phyloP scores from a whole-genome alignment of 768 basidiomycete genomes.

The Tylopilus vinaceipallidus region DNA sequence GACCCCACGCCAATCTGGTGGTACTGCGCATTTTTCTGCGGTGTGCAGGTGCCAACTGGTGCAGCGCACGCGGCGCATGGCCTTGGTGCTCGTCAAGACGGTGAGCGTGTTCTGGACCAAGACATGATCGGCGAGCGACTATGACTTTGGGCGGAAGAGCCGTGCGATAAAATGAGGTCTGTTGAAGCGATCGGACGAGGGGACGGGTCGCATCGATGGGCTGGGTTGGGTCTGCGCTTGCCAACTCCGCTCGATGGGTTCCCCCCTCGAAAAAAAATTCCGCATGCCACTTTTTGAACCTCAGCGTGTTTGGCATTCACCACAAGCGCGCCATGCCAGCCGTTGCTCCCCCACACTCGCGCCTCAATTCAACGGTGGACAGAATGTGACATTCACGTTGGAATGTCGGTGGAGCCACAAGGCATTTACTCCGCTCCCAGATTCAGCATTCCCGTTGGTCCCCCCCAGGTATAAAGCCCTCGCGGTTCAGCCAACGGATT shows the following conservation, averaged over 20 bases:
- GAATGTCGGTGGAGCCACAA: slow-evolving; percentile 6
- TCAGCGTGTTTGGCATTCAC: too few relatives aligned
- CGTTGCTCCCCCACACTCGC: too few relatives aligned
- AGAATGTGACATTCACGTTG: too few relatives aligned
- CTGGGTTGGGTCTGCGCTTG: slow-evolving; percentile 3
- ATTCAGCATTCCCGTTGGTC: neutral
- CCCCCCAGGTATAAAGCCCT: slow-evolving; percentile 14
- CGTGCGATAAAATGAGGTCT: slow-evolving; percentile 6
- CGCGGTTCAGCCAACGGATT: neutral
- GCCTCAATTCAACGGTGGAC: too few relatives aligned
- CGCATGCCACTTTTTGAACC: slow-evolving; percentile 13
- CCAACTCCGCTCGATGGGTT: slow-evolving; percentile 21
- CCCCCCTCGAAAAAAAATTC: slow-evolving; percentile 7
- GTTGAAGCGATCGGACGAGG: neutral
- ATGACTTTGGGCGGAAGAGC: slow-evolving; percentile 7
- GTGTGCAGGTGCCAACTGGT: neutral
- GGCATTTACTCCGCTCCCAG: neutral
- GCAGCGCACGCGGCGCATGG: neutral
- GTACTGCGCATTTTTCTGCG: slow-evolving; percentile 5
- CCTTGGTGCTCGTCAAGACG: slow-evolving; percentile 11
- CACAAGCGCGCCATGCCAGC: too few relatives aligned
- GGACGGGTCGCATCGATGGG: neutral
- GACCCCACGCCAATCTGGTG: slow-evolving; percentile 1
- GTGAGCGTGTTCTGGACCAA: slow-evolving; percentile 2
- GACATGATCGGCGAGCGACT: neutral